Conservation (phyloP, 23 red algal species). For the Gracilaria domingensis region DNA sequence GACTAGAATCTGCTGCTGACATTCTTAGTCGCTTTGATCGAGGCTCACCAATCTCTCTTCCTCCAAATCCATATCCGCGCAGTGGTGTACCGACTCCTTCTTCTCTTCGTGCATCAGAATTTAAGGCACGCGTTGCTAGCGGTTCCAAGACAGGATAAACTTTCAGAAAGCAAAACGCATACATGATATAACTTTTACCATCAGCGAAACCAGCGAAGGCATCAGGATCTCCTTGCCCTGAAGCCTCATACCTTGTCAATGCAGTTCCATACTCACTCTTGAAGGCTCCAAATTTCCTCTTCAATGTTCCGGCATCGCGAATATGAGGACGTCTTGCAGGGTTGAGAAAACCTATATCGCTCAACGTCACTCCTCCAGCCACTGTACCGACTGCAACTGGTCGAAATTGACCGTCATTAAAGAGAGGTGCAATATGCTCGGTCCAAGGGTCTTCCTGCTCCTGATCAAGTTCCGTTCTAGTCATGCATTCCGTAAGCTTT, state of each 20-base stretch:
- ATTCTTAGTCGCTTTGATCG: no score
- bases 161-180: conserved; percentile 42
- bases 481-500: neutral
- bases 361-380: neutral
- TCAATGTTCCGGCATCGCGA: conserved; percentile 9
- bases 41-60: no score
- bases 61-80: no score
- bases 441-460: conserved; percentile 8
- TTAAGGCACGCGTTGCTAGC: neutral
- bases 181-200: conserved; percentile 17
- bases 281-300: conserved; percentile 24
- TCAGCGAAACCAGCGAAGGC: conserved; percentile 6
- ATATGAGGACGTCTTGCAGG: neutral
- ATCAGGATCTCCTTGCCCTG: conserved; percentile 19
- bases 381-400: neutral
- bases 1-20: no score
- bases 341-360: neutral
- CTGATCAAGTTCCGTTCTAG: neutral
- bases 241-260: conserved; percentile 10
- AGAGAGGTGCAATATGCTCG: neutral
- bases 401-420: conserved; percentile 4
- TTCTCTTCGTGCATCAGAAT: no score
- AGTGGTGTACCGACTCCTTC: no score
- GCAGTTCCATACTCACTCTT: conserved; percentile 23
- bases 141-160: conserved; percentile 27